phyloP scores from a whole-genome alignment of 805 yeast species.

The Clavispora asparagi region DNA sequence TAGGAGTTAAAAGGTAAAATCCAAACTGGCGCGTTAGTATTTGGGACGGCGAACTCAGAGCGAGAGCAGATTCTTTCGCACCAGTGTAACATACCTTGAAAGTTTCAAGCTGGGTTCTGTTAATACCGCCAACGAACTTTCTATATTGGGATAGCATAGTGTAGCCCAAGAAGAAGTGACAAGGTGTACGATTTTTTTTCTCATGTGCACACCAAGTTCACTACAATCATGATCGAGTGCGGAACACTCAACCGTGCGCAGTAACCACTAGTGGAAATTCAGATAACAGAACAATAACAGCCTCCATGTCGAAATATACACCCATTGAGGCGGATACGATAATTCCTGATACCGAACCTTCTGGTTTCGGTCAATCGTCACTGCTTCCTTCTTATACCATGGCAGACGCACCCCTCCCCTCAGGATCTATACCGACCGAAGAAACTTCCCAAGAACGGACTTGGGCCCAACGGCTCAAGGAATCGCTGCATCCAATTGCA shows the following conservation, averaged over 20 bases:
- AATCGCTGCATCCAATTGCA: constrained; percentile 84
- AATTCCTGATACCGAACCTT: not conserved
- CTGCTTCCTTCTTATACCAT: not conserved
- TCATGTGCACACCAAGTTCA: constrained; percentile 1
- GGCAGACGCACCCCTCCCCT: not conserved
- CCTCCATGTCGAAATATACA: constrained; percentile 19
- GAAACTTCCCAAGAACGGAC: constrained; percentile 16
- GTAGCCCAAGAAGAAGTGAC: not conserved
- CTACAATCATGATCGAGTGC: not conserved
- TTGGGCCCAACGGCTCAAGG: constrained; percentile 38
- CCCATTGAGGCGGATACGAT: constrained; percentile 27
- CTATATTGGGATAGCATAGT: constrained; percentile 18
- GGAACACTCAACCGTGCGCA: not conserved
- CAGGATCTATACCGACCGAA: not conserved
- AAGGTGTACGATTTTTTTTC: not conserved
- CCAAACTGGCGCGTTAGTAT: constrained; percentile 49
- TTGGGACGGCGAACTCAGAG: not conserved
- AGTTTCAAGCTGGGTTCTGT: constrained; percentile 42
- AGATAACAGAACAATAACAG: not conserved
- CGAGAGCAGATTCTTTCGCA: not conserved
- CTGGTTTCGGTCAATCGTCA: not conserved
- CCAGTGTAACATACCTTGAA: constrained; percentile 29
- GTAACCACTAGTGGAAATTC: not conserved
- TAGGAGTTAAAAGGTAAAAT: constrained; percentile 80
- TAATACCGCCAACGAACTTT: constrained; percentile 30